Evolutionary conservation across 2,329 filamentous ascomycete genomes (phyloP).

Genomic region (Ophiostoma ulmi): DNA sequence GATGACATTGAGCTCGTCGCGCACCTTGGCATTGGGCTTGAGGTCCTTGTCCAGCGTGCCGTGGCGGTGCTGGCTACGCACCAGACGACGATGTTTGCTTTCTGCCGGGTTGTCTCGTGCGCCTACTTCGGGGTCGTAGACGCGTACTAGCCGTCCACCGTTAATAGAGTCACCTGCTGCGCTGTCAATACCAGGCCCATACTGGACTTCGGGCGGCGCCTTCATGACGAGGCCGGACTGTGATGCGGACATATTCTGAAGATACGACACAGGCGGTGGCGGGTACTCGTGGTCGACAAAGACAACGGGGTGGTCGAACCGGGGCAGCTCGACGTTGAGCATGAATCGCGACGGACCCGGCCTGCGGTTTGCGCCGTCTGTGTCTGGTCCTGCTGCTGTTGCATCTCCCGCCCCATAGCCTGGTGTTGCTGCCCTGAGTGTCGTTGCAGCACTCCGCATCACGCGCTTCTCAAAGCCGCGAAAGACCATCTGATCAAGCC

Average conservation of each 20-base stretch:
- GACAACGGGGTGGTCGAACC: constrained; percentile 92
- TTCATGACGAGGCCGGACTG: constrained; percentile 68
- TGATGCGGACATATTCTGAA: constrained; percentile 59
- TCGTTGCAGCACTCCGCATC: constrained; percentile 51
- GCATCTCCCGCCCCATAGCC: constrained; percentile 35
- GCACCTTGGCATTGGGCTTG: constrained; percentile 91
- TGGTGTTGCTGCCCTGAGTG: constrained; percentile 53
- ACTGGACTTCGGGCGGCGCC: constrained; percentile 80
- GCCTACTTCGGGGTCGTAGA: constrained; percentile 91
- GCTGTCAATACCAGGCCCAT: constrained; percentile 70
- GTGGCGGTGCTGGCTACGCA: constrained; percentile 83
- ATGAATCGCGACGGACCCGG: constrained; percentile 59
- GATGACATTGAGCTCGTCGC: constrained; percentile 87
- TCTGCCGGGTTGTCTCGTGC: constrained; percentile 89
- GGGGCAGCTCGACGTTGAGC: constrained; percentile 83
- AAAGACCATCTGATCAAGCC: constrained; percentile 93
- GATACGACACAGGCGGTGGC: constrained; percentile 71
- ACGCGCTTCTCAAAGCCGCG: constrained; percentile 78
- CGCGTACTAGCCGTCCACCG: constrained; percentile 64
- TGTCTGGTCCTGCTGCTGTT: constrained; percentile 27
- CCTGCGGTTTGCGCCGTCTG: constrained; percentile 35
- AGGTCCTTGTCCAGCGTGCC: constrained; percentile 92
- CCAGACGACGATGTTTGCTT: constrained; percentile 85
- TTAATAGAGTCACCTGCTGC: constrained; percentile 42
- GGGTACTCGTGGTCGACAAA: constrained; percentile 93